phyloP scores from a whole-genome alignment of 176 grass and related monocot genomes.

The Aegilops bicornis region DNA sequence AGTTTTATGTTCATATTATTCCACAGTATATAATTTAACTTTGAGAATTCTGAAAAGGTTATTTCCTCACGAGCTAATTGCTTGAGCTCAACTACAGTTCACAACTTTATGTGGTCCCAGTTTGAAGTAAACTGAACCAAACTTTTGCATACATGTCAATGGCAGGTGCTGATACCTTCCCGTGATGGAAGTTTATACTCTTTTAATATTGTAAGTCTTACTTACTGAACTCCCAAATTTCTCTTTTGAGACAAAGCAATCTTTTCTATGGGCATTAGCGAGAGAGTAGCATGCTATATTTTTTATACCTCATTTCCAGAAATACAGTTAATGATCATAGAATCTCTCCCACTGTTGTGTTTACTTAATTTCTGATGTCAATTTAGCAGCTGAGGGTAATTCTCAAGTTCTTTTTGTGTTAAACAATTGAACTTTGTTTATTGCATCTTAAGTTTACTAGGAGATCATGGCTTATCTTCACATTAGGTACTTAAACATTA shows the following conservation, averaged over 20 bases:
- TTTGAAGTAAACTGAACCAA: constrained; percentile 17
- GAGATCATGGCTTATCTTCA: background rate
- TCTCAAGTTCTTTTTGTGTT: background rate
- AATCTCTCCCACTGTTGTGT: background rate
- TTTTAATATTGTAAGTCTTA: constrained; percentile 70
- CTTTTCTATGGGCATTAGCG: background rate
- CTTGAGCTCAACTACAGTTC: background rate
- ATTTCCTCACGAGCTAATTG: background rate
- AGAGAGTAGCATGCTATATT: background rate
- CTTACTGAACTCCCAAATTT: background rate
- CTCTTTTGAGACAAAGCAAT: background rate
- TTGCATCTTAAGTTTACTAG: background rate
- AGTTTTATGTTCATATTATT: constrained; percentile 3
- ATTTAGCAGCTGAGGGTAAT: background rate
- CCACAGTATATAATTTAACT: background rate
- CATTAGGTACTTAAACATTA: background rate
- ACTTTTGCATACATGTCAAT: constrained; percentile 31
- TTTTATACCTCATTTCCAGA: background rate
- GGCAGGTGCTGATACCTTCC: constrained; percentile 68
- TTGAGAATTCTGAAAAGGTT: background rate
- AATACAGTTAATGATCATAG: background rate
- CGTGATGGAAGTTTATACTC: constrained; percentile 78
- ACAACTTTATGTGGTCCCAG: background rate
- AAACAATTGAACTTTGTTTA: background rate
- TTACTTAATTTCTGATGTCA: constrained; percentile 6